Base-by-base conservation (phyloP, 805 yeast species). In the Monosporozyma aerobia region DNA sequence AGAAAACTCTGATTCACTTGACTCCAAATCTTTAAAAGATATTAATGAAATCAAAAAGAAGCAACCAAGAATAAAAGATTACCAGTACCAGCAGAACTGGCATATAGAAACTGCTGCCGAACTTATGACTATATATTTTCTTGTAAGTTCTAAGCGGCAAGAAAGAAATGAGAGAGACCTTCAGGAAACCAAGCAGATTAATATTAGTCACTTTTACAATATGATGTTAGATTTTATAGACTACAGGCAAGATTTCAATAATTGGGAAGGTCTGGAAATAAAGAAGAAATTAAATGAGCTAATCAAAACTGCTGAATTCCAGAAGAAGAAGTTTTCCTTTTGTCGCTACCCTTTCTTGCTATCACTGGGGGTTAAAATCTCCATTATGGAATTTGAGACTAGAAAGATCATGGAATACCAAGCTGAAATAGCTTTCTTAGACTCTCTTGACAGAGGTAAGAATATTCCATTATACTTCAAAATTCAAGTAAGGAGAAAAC, bases 391-490 rank as follows among this genome's bases (percentile, higher is more conserved):
- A 59, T 82, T 87, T 64, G 96, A 89, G 63, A 89, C 92, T 0
- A 77, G 81, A 56, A 69, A 84, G 47, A 84, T 79, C 51, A 90
- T 90, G 96, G 94, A 86, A 60, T 71, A 85, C 51, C 83, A 85
- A 60, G 96, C 96, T 0, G 96, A 89, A 60, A 92, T 87, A 64
- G 96, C 96, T 0, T 90, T 90, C 60, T 77, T 90, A 43, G 79
- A 78, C 50, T 83, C 96, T 0, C 62, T 89, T 32, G 87, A 84
- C 58, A 77, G 78, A 49, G 75, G 82, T 50, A 72, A 75, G 19
- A 79, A 80, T 0, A 69, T 83, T 37, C 88, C 85, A 61, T 85
- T 90, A 3, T 80, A 82, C 65, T 80, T 89, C 61, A 77, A 78
- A 53, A 75, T 92, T 5, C 73, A 75, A 40, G 85, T 94, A 0